Evolutionary conservation across 148 eudicot species (phyloP).

Genomic region (Rhododendron molle): DNA sequence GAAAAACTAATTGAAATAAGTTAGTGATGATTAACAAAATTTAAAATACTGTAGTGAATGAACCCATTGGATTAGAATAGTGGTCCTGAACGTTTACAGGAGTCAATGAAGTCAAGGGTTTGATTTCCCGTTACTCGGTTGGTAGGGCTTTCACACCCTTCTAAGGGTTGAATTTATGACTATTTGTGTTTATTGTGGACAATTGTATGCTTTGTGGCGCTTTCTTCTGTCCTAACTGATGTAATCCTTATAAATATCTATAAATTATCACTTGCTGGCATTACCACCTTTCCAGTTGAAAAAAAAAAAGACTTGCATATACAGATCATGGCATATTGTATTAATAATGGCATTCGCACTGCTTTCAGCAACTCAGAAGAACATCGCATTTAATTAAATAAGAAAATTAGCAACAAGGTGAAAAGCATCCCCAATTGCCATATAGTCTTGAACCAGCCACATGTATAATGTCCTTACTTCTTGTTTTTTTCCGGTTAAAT

Average conservation of each 20-base stretch:
- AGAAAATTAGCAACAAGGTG: not conserved
- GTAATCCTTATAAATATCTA: not conserved
- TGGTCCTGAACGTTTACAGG: not conserved
- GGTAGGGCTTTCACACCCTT: not conserved
- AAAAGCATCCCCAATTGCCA: not conserved
- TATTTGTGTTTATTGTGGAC: not conserved
- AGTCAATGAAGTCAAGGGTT: not conserved
- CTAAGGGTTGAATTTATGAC: not conserved
- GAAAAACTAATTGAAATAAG: not conserved
- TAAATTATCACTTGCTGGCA: not conserved
- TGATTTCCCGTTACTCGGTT: not conserved
- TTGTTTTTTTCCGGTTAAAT: not conserved
- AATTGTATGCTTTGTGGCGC: not conserved
- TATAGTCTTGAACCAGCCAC: not conserved
- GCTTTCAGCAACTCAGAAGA: not conserved
- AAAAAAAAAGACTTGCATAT: not conserved
- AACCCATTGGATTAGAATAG: not conserved
- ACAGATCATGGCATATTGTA: not conserved
- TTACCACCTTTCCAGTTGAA: not conserved
- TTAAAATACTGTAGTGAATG: not conserved
- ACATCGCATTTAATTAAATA: not conserved
- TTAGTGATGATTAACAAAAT: not conserved
- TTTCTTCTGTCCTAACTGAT: not conserved
- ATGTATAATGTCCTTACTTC: not conserved
- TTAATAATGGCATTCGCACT: not conserved